Evolutionary conservation across 441 rosid genomes (phyloP).

Genomic region (Erysimum pusillum): DNA sequence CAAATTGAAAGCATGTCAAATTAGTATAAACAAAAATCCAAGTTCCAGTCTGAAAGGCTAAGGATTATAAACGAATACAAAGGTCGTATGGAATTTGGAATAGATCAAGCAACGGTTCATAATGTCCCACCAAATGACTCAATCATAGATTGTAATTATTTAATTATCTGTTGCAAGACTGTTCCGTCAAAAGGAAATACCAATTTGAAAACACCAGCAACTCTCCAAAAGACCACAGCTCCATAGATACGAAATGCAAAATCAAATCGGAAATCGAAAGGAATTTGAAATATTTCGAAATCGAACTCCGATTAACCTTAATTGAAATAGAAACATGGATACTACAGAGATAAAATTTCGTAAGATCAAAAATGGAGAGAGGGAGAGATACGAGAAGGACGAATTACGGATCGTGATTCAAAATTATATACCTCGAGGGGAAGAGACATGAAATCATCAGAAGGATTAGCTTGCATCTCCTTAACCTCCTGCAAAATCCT

Average conservation of each 20-base stretch:
- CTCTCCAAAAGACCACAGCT: neutral
- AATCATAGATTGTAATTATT: neutral
- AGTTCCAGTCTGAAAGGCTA: neutral
- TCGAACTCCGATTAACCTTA: neutral
- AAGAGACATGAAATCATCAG: slow-evolving; percentile 94
- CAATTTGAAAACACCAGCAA: neutral
- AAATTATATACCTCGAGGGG: slow-evolving; percentile 77
- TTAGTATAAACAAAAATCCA: too few species aligned
- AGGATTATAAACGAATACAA: neutral
- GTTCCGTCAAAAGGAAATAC: neutral
- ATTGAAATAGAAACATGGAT: neutral
- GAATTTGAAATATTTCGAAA: neutral
- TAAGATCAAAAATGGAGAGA: neutral
- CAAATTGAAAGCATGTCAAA: too few species aligned
- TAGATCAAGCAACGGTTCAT: neutral
- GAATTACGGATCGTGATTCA: neutral
- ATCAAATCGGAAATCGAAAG: neutral
- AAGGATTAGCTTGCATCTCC: slow-evolving; percentile 97
- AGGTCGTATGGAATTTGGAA: neutral
- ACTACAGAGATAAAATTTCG: neutral
- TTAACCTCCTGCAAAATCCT: slow-evolving; percentile 97
- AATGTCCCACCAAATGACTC: neutral
- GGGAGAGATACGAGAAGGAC: neutral
- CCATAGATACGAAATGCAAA: neutral
- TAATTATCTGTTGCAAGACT: neutral